Conservation (phyloP, 1,284 basidiomycete species). For the Fomes fomentarius region DNA sequence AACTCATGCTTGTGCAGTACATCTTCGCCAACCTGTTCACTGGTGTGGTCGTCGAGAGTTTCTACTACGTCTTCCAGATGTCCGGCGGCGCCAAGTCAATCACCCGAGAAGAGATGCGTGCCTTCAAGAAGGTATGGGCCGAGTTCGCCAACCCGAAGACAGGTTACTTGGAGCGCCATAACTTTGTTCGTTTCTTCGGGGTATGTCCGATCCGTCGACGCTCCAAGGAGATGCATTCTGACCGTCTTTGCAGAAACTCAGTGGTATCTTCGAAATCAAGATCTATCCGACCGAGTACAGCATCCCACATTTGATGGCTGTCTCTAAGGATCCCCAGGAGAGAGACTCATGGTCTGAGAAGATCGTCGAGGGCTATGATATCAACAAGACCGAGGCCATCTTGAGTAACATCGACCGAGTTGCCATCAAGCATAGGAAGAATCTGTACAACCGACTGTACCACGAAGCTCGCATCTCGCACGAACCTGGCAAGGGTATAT, state of each 20-base stretch:
- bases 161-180: slow-evolving; percentile 75
- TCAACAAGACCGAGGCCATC: slow-evolving; percentile 60
- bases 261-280: slow-evolving; percentile 83
- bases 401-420: slow-evolving; percentile 69
- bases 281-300: slow-evolving; percentile 78
- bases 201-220: slow-evolving; percentile 48
- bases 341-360: slow-evolving; percentile 15
- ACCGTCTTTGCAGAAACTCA: slow-evolving; percentile 57
- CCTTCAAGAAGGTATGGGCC: slow-evolving; percentile 95
- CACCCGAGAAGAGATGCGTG: slow-evolving; percentile 87
- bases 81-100: slow-evolving; percentile 85
- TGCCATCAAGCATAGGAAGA: slow-evolving; percentile 66
- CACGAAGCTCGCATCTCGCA: slow-evolving; percentile 84
- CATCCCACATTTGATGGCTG: slow-evolving; percentile 59
- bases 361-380: slow-evolving; percentile 60
- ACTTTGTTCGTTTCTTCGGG: slow-evolving; percentile 82
- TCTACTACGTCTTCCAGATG: slow-evolving; percentile 93
- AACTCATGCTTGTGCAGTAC: slow-evolving; percentile 56
- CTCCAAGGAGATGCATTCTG: background rate
- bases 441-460: slow-evolving; percentile 76
- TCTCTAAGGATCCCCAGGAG: slow-evolving; percentile 40
- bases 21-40: slow-evolving; percentile 96
- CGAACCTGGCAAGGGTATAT: slow-evolving; percentile 79
- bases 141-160: slow-evolving; percentile 81
- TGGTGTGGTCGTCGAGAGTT: slow-evolving; percentile 96